Evolutionary conservation across 176 grass and related monocot genomes (phyloP).

Genomic region (Oryza meridionalis): DNA sequence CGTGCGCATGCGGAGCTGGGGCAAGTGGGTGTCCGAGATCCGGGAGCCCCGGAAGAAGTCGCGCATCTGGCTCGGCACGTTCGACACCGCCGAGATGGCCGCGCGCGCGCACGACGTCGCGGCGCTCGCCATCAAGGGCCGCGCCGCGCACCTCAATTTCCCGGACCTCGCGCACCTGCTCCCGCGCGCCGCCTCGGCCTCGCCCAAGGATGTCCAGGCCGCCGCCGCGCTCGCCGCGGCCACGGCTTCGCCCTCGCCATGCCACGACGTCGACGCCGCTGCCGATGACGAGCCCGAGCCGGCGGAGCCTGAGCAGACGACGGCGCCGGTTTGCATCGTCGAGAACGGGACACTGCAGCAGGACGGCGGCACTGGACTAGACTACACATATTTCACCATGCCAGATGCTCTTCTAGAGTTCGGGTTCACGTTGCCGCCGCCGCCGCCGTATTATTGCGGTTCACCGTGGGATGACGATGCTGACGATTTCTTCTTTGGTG

Average conservation of each 20-base stretch:
- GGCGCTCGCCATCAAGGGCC: conserved; percentile 76
- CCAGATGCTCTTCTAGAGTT: conserved; percentile 39
- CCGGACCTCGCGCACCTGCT: conserved; percentile 62
- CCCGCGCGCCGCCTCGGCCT: conserved; percentile 61
- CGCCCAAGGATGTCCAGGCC: conserved; percentile 83
- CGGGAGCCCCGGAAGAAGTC: conserved; percentile 91
- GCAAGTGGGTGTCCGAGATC: conserved; percentile 94
- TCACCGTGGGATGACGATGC: conserved; percentile 41
- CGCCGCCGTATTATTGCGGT: neutral
- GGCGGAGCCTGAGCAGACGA: neutral
- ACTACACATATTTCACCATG: conserved; percentile 40
- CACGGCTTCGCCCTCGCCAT: neutral
- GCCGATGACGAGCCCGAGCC: neutral
- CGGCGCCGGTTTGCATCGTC: neutral
- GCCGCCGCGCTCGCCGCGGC: conserved; percentile 72
- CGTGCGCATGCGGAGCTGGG: conserved; percentile 81
- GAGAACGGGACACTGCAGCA: neutral
- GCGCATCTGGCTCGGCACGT: conserved; percentile 89
- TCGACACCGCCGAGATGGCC: conserved; percentile 74
- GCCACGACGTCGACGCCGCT: neutral
- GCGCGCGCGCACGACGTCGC: conserved; percentile 89
- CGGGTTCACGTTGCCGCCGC: conserved; percentile 32
- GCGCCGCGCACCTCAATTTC: conserved; percentile 74
- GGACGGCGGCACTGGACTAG: neutral
- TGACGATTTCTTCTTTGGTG: conserved; percentile 39